phyloP scores from a whole-genome alignment of 148 eudicot genomes.

The Rhododendron vialii region DNA sequence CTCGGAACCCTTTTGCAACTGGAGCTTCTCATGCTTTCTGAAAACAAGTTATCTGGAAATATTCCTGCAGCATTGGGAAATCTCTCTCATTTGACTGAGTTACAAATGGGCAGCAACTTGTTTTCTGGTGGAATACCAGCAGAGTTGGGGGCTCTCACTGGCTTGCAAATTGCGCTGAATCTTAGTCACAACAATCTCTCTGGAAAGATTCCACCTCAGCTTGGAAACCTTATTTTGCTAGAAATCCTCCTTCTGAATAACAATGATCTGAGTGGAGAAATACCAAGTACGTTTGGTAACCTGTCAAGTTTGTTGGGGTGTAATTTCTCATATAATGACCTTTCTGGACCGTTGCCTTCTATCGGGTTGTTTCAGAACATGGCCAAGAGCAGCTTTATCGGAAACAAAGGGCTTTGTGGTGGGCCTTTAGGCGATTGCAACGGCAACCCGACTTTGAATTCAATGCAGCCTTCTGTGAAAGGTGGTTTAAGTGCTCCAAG shows the following conservation, averaged over 20 bases:
- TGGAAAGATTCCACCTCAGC: conserved; percentile 72
- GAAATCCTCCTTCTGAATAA: conserved; percentile 71
- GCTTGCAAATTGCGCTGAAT: conserved; percentile 83
- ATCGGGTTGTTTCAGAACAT: conserved; percentile 58
- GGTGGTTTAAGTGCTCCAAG: conserved; percentile 26
- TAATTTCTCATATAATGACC: conserved; percentile 76
- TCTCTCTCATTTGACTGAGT: conserved; percentile 67
- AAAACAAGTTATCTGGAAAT: conserved; percentile 62
- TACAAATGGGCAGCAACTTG: conserved; percentile 85
- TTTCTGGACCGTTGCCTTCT: conserved; percentile 77
- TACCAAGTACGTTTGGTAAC: conserved; percentile 73
- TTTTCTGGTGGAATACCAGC: conserved; percentile 72
- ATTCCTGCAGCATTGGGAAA: conserved; percentile 74
- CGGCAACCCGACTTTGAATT: conserved; percentile 22
- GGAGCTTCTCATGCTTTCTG: conserved; percentile 84
- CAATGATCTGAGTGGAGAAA: conserved; percentile 79
- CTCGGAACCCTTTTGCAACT: conserved; percentile 67
- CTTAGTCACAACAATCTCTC: conserved; percentile 79
- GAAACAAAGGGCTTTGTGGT: conserved; percentile 83
- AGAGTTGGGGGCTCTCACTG: conserved; percentile 61
- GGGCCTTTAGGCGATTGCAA: conserved; percentile 54
- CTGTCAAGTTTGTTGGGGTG: conserved; percentile 76
- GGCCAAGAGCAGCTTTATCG: conserved; percentile 63
- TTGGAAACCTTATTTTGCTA: conserved; percentile 72
- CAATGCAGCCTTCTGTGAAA: conserved; percentile 20